Evolutionary conservation across 2,329 filamentous ascomycete genomes (phyloP).

Genomic region (Aspergillus ibericus): DNA sequence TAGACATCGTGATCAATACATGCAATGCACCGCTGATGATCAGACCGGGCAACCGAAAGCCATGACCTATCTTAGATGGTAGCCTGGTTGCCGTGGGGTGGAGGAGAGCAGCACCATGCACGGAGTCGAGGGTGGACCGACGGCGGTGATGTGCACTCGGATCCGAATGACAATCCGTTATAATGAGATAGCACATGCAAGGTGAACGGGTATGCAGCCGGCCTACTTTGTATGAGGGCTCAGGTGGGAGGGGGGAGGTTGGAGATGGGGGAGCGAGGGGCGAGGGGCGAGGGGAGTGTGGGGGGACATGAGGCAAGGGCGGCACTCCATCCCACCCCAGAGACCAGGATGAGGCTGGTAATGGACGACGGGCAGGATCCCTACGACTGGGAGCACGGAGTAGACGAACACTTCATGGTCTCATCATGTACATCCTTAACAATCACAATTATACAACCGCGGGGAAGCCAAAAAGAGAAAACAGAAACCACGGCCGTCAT

Average conservation of each 20-base stretch:
- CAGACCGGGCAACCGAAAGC: not conserved
- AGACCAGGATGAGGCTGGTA: too few species aligned
- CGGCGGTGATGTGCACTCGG: not conserved
- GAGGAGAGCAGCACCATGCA: not conserved
- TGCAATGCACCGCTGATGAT: constrained; percentile 6
- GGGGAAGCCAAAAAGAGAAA: not conserved
- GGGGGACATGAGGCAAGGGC: constrained; percentile 18
- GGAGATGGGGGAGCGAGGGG: constrained; percentile 14
- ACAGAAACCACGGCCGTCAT: constrained; percentile 13
- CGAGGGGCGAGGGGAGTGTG: constrained; percentile 16
- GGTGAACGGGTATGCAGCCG: constrained; percentile 7
- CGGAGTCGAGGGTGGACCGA: not conserved
- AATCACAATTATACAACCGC: not conserved
- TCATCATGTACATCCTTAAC: constrained; percentile 4
- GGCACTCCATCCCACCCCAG: not conserved
- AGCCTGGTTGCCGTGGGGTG: too few species aligned
- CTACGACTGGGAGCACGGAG: not conserved
- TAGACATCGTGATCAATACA: constrained; percentile 14
- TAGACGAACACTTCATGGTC: not conserved
- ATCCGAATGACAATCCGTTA: not conserved
- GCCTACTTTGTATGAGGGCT: not conserved
- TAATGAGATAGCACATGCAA: constrained; percentile 1
- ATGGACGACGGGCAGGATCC: too few species aligned
- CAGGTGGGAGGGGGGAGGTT: constrained; percentile 5
- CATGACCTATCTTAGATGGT: too few species aligned